Evolutionary conservation across 2,329 filamentous ascomycete species (phyloP), one percentile per base, ranked within the genome.

Genomic region (Cadophora sp.): DNA sequence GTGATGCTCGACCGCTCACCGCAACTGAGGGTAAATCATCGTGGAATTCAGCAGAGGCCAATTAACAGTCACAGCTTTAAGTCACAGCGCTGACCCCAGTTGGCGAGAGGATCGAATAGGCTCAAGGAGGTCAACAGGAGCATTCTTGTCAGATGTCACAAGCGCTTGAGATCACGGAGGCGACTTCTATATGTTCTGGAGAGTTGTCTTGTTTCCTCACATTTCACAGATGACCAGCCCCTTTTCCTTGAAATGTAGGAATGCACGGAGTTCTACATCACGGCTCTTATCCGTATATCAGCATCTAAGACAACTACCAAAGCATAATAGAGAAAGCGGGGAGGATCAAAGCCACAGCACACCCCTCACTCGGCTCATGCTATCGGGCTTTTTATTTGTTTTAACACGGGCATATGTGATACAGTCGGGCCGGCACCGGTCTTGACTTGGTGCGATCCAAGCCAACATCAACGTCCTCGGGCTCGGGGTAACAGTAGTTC

Each of bases 21-120:
- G 64, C 64, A 62, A 62, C 39, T 62, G 64, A 66, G 59, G 60
- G 60, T 65, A 66, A 69, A 66, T 62, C 20, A 51, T 62, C 11
- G 20, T 59, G 50, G 33, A 61, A 47, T 66, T 65, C 65, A 63
- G 69, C 69, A 68, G 61, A 60, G 69, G 63, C 64, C 69, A 65
- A 66, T 62, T 63, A 64, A 59, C 60, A 67, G 61, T 64, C 69
- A 36, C 55, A 64, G 67, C 67, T 58, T 27, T 48, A 24, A 58
- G 55, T 58, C 55, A 58, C 55, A 58, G 65, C 59, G 18, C 43
- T 13, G 50, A 68, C 47, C 67, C 67, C 50, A 59, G 66, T 66
- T 58, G 41, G 59, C 20, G 5, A 59, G 62, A 51, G 45, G 53
- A 62, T 63, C 41, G 56, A 65, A 64, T 65, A 36, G 62, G 68